Percentiles rank a stretch among this genome's conserved stretches.
Conservation (phyloP, 2,329 filamentous ascomycete species). For the Amylocarpus encephaloides region DNA sequence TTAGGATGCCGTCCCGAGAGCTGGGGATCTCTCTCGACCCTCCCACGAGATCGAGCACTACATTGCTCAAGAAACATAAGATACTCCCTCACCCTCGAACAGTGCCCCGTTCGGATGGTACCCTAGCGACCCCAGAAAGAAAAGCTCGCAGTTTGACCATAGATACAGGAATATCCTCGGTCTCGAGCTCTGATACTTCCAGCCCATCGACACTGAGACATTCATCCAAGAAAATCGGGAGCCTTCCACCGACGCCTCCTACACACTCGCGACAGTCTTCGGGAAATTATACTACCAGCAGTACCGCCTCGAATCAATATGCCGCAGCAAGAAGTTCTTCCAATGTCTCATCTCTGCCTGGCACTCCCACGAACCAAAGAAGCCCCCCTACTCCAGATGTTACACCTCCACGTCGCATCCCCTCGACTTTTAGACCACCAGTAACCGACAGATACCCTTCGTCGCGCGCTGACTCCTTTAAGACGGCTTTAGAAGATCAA, state of each 20-base stretch:
- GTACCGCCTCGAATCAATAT: constrained; percentile 19
- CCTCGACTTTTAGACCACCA: constrained; percentile 41
- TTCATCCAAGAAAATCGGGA: constrained; percentile 26
- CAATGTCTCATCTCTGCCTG: constrained; percentile 34
- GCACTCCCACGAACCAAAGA: constrained; percentile 57
- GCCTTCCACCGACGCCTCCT: constrained; percentile 57
- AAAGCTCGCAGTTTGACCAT: constrained; percentile 23
- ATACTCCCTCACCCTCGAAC: constrained; percentile 30
- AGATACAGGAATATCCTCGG: constrained; percentile 23
- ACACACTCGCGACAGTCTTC: constrained; percentile 54
- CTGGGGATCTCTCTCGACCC: constrained; percentile 24
- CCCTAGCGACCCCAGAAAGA: constrained; percentile 16
- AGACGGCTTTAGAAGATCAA: constrained; percentile 60
- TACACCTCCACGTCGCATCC: constrained; percentile 57
- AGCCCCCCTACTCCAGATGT: constrained; percentile 71
- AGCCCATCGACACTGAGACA: constrained; percentile 31
- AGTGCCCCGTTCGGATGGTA: constrained; percentile 13
- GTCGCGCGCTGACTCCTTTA: constrained; percentile 57
- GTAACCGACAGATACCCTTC: constrained; percentile 40
- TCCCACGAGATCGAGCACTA: constrained; percentile 25
- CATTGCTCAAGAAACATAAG: constrained; percentile 30
- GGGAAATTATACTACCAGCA: constrained; percentile 30
- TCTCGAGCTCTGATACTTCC: constrained; percentile 25
- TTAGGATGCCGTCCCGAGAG: constrained; percentile 30
- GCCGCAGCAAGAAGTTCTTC: constrained; percentile 11